Evolutionary conservation across 371 early-diverging fungal genomes (phyloP).

Genomic region (Dichotomocladium elegans): DNA sequence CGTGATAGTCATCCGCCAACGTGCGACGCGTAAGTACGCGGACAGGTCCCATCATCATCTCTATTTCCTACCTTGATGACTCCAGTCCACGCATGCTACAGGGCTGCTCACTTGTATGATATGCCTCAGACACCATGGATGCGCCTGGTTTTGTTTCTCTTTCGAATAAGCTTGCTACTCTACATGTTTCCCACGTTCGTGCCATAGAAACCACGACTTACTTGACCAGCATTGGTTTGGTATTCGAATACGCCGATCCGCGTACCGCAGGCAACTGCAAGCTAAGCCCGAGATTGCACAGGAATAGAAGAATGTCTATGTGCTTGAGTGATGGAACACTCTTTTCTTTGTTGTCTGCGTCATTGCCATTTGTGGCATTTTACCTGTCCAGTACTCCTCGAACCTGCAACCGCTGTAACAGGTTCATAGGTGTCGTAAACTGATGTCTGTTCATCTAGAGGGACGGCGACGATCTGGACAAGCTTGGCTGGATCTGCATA

Average conservation of each 20-base stretch:
- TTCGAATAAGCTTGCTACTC: not conserved
- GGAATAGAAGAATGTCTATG: not conserved
- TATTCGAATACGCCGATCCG: constrained; percentile 7
- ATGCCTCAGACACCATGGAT: too few relatives aligned
- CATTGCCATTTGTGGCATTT: constrained; percentile 2
- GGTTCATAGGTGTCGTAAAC: not conserved
- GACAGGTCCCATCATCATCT: not conserved
- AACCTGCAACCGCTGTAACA: constrained; percentile 32
- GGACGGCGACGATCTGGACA: constrained; percentile 31
- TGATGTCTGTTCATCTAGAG: not conserved
- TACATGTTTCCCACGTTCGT: not conserved
- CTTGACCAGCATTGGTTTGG: not conserved
- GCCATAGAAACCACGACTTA: not conserved
- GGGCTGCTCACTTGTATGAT: constrained; percentile 7
- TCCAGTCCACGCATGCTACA: constrained; percentile 41
- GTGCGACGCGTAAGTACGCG: not conserved
- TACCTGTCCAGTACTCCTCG: constrained; percentile 31
- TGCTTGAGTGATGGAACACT: constrained; percentile 2
- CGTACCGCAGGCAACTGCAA: constrained; percentile 2
- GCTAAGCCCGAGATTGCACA: not conserved
- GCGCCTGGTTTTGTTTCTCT: constrained; percentile 12
- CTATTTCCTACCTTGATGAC: constrained; percentile 26
- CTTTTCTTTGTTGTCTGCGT: too few relatives aligned
- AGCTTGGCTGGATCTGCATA: constrained; percentile 41
- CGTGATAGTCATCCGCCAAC: too few relatives aligned